Conservation (phyloP, 371 early-diverging fungal species). For the Saksenaea vasiformis region DNA sequence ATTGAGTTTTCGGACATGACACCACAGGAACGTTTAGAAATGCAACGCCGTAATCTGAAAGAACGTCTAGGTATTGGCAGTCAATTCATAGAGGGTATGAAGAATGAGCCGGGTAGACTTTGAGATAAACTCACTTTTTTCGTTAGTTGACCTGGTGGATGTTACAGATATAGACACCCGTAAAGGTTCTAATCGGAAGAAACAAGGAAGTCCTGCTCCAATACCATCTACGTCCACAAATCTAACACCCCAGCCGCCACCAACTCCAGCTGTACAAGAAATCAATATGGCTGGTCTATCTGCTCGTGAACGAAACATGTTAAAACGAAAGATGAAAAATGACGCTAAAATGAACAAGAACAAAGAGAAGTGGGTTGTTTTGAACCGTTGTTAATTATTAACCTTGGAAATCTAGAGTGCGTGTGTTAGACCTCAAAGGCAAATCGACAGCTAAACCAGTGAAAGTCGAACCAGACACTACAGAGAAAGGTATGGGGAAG, state of each 20-base stretch:
- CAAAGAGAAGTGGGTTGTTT: conserved; percentile 64
- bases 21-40: conserved; percentile 81
- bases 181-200: conserved; percentile 9
- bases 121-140: background rate
- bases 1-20: conserved; percentile 79
- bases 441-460: conserved; percentile 51
- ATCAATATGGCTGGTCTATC: conserved; percentile 83
- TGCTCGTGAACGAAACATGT: conserved; percentile 85
- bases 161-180: conserved; percentile 60
- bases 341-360: conserved; percentile 77
- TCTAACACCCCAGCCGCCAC: conserved; percentile 18
- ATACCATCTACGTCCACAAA: conserved; percentile 34
- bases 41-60: conserved; percentile 82
- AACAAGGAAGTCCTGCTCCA: conserved; percentile 19
- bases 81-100: conserved; percentile 86
- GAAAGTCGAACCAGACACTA: conserved; percentile 28
- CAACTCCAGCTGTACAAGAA: conserved; percentile 50
- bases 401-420: conserved; percentile 32
- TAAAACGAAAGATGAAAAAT: conserved; percentile 86
- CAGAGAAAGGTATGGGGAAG: background rate
- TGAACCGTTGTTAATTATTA: background rate
- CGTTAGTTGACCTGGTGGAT: conserved; percentile 71
- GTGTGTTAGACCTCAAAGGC: conserved; percentile 46
- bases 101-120: background rate
- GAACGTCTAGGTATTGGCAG: conserved; percentile 86